These are phyloP conservation scores for Rosa lucieae DNA, from an alignment of 306 rosid species.

Conservation along the genomic window DNA sequence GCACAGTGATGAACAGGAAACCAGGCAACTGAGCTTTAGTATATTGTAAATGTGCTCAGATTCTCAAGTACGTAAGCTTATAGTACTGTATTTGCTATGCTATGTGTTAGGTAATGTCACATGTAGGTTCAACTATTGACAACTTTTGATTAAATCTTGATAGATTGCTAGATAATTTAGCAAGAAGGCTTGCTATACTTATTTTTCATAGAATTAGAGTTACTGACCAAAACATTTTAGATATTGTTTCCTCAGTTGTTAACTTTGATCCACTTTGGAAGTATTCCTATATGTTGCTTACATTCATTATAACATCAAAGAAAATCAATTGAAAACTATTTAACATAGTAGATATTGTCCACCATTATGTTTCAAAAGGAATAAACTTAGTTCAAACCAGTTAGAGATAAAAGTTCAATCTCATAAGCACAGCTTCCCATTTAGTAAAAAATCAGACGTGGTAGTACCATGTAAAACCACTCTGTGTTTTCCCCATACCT, in stretches of 20 bases:
- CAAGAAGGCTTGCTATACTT: neutral
- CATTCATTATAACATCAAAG: neutral
- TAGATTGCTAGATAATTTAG: neutral
- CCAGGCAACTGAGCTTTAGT: too few relatives aligned
- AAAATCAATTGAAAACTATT: neutral
- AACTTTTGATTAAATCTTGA: neutral
- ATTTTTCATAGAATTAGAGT: neutral
- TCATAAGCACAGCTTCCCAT: slow-evolving; percentile 16
- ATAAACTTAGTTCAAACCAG: neutral
- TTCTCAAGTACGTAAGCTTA: neutral
- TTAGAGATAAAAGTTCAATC: neutral
- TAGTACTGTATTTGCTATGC: neutral
- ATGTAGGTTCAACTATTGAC: neutral
- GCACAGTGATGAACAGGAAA: too few relatives aligned
- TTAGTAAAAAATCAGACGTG: slow-evolving; percentile 21
- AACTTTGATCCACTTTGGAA: neutral
- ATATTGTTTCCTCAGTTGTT: neutral
- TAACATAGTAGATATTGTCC: neutral
- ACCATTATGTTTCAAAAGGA: neutral
- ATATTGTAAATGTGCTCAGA: too few relatives aligned
- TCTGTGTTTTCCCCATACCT: slow-evolving; percentile 39
- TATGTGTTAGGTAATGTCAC: neutral
- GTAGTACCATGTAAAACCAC: neutral
- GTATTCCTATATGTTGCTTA: neutral
- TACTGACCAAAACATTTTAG: neutral